phyloP scores from a whole-genome alignment of 2,329 filamentous ascomycete genomes.

The Aspergillus terreus region DNA sequence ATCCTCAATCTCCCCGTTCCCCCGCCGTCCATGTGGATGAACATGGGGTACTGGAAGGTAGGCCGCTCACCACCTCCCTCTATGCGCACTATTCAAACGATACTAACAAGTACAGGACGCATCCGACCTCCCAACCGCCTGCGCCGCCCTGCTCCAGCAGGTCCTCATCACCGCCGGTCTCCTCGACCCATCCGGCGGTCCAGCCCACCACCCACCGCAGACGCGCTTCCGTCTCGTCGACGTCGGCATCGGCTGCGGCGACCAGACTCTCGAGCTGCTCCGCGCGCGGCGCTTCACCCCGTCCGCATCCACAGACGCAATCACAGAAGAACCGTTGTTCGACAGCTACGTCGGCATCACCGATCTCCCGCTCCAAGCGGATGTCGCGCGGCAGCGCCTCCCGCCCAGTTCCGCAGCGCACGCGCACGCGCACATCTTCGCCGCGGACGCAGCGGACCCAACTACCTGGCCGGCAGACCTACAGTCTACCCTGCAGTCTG shows the following conservation, averaged over 20 bases:
- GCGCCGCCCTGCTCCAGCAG: conserved; percentile 47
- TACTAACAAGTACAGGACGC: conserved; percentile 18
- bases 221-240: conserved; percentile 38
- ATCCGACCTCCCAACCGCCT: conserved; percentile 45
- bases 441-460: conserved; percentile 50
- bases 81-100: not conserved
- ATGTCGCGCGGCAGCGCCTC: conserved; percentile 24
- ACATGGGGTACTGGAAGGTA: conserved; percentile 58
- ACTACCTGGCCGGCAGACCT: conserved; percentile 33
- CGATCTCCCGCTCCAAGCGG: conserved; percentile 45
- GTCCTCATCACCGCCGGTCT: conserved; percentile 46
- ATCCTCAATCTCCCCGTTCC: conserved; percentile 51
- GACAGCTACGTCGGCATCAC: conserved; percentile 55
- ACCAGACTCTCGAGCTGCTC: conserved; percentile 50
- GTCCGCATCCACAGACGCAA: not conserved
- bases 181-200: conserved; percentile 13
- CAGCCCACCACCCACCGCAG: conserved; percentile 6
- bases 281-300: conserved; percentile 12
- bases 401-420: not conserved
- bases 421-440: conserved; percentile 35
- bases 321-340: conserved; percentile 15
- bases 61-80: not conserved
- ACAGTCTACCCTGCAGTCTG: not conserved
- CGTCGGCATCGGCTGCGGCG: conserved; percentile 58
- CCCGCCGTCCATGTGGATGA: conserved; percentile 59